Percentiles rank a stretch among this genome's conserved stretches.
These are phyloP conservation scores for Tuber brumale DNA, from an alignment of 495 filamentous ascomycete species.

Conservation along the genomic window DNA sequence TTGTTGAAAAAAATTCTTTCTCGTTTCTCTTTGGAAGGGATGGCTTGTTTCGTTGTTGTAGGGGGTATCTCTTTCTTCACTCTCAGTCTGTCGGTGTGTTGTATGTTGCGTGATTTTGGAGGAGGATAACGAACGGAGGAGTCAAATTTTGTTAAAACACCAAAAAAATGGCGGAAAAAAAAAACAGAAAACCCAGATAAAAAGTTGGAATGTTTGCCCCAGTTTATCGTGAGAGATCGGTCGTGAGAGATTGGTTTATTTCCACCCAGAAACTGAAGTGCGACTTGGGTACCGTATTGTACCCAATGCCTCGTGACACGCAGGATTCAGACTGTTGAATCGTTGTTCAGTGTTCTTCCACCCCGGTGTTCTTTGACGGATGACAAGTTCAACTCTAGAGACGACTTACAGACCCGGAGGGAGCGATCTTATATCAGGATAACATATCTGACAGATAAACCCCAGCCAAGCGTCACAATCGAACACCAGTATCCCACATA, in stretches of 20 bases:
- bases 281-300: not conserved
- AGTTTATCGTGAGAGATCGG: not conserved
- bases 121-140: not conserved
- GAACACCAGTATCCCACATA: not conserved
- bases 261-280: not conserved
- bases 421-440: not conserved
- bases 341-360: not conserved
- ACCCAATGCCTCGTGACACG: not conserved
- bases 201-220: not conserved
- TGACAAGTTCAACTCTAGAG: not conserved
- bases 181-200: conserved; percentile 4
- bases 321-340: not conserved
- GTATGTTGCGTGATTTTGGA: not conserved
- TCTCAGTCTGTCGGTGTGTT: not conserved
- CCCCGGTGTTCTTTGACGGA: not conserved
- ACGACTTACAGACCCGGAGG: not conserved
- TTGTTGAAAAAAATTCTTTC: not conserved
- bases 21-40: not conserved
- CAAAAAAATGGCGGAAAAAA: conserved; percentile 1
- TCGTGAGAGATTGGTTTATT: not conserved
- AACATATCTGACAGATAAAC: not conserved
- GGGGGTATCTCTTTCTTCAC: not conserved
- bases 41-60: not conserved
- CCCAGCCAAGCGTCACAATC: not conserved
- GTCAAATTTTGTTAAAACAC: not conserved